Base-by-base conservation (phyloP, 805 yeast species). In the Cyberlindnera nakhonratchasimensis region DNA sequence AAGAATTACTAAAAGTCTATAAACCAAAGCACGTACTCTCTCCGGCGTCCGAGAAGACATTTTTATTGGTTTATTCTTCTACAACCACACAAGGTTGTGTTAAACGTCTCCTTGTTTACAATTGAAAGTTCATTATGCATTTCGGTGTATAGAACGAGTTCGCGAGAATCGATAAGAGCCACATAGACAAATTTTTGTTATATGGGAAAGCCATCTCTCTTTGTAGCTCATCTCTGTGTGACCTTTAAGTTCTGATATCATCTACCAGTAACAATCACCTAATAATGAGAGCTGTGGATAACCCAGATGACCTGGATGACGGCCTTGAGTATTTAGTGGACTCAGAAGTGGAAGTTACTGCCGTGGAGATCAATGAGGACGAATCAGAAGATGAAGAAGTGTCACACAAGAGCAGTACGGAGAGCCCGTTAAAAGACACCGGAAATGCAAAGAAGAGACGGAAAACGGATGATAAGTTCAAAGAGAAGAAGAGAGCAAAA, bases 281-380 rank as follows among this genome's bases (percentile, higher is more conserved):
- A 12, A 26, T 3, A 21, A 43, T 43, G 46, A 34, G 38, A 21
- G 39, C 32, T 23, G 6, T 43, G 19, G 47, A 43, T 22, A 46
- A 44, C 25, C 53, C 49, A 7, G 96, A 88, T 61, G 95, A 83
- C 46, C 67, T 87, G 45, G 90, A 86, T 39, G 95, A 86, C 58
- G 91, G 88, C 3, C 66, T 87, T 37, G 83, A 72, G 4, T 85
- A 84, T 56, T 72, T 69, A 5, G 67, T 75, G 19, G 76, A 73
- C 29, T 52, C 64, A 3, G 72, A 57, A 14, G 66, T 63, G 29
- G 77, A 64, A 14, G 66, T 61, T 24, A 65, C 61, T 31, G 68
- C 62, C 23, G 60, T 61, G 11, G 65, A 52, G 11, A 62, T 55
- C 23, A 63, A 48, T 4, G 65, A 57, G 11, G 62, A 57, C 28